These are phyloP conservation scores for Paecilomyces variotii DNA, from an alignment of 2,329 filamentous ascomycete genomes.

Conservation along the genomic window DNA sequence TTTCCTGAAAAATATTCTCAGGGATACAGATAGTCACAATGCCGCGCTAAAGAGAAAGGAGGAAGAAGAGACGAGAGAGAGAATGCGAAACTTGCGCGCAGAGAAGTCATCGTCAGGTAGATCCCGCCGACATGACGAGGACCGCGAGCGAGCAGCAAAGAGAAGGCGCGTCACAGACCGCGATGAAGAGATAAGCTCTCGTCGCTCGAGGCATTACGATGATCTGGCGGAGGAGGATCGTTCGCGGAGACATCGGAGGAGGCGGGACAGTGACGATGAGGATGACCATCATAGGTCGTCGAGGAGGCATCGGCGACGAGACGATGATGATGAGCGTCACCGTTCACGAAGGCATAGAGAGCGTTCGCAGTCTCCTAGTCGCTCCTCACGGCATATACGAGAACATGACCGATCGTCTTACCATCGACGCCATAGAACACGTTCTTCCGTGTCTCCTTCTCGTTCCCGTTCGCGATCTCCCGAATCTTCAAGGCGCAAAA, in stretches of 20 bases:
- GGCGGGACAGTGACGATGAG: slow-evolving; percentile 12
- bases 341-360: slow-evolving; percentile 9
- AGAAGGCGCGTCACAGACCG: slow-evolving; percentile 14
- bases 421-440: slow-evolving; percentile 8
- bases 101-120: slow-evolving; percentile 24
- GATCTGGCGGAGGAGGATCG: slow-evolving; percentile 14
- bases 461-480: slow-evolving; percentile 14
- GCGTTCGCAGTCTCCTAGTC: slow-evolving; percentile 15
- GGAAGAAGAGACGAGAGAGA: slow-evolving; percentile 65
- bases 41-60: slow-evolving; percentile 77
- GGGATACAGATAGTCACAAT: slow-evolving; percentile 84
- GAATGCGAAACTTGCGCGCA: slow-evolving; percentile 52
- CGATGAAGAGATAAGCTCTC: slow-evolving; percentile 17
- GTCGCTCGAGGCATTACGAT: slow-evolving; percentile 14
- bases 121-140: slow-evolving; percentile 32
- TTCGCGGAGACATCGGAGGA: slow-evolving; percentile 15
- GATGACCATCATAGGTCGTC: slow-evolving; percentile 9
- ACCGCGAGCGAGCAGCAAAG: slow-evolving; percentile 13
- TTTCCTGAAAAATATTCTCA: slow-evolving; percentile 81
- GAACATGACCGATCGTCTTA: slow-evolving; percentile 4
- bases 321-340: slow-evolving; percentile 6
- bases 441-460: slow-evolving; percentile 12
- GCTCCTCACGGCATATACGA: slow-evolving; percentile 10
- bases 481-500: slow-evolving; percentile 9
- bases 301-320: slow-evolving; percentile 7